These are phyloP conservation scores for Yamadazyma siamensis DNA, from an alignment of 1,139 yeast genomes.

Conservation along the genomic window DNA sequence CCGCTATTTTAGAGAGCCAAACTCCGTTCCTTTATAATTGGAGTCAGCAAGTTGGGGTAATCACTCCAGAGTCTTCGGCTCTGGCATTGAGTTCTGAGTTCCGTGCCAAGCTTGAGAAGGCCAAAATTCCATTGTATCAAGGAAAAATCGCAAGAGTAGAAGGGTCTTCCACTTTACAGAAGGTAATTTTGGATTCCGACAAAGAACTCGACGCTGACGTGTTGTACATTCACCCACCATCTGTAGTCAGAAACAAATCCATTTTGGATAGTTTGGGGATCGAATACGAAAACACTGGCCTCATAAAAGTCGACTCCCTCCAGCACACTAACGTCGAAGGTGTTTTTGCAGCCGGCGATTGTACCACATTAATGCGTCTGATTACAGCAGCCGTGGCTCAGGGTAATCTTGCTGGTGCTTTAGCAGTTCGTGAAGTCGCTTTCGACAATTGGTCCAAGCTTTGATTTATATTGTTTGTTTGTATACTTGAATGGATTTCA, in stretches of 20 bases:
- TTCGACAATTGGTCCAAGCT: neutral
- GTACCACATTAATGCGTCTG: constrained; percentile 5
- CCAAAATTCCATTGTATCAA: neutral
- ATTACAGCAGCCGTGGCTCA: constrained; percentile 7
- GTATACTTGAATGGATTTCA: too few species aligned
- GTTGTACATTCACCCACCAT: constrained; percentile 3
- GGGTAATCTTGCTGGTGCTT: constrained; percentile 7
- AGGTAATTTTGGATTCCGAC: constrained; percentile 3
- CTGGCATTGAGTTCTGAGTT: constrained; percentile 1
- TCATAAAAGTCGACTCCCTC: constrained; percentile 1
- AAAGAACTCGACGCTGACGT: constrained; percentile 1
- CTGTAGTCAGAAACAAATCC: constrained; percentile 2
- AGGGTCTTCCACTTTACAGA: constrained; percentile 1
- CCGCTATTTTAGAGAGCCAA: constrained; percentile 1
- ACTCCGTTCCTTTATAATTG: constrained; percentile 6
- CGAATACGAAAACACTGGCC: constrained; percentile 1
- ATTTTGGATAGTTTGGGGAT: constrained; percentile 4
- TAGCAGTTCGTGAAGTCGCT: neutral
- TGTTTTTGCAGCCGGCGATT: constrained; percentile 10
- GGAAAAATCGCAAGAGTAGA: constrained; percentile 1
- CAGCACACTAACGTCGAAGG: constrained; percentile 7
- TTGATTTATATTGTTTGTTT: too few species aligned
- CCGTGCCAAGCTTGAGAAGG: neutral
- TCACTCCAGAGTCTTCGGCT: neutral
- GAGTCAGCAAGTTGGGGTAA: constrained; percentile 1